Evolutionary conservation across 371 early-diverging fungal genomes (phyloP).

Genomic region (Circinella umbellata): DNA sequence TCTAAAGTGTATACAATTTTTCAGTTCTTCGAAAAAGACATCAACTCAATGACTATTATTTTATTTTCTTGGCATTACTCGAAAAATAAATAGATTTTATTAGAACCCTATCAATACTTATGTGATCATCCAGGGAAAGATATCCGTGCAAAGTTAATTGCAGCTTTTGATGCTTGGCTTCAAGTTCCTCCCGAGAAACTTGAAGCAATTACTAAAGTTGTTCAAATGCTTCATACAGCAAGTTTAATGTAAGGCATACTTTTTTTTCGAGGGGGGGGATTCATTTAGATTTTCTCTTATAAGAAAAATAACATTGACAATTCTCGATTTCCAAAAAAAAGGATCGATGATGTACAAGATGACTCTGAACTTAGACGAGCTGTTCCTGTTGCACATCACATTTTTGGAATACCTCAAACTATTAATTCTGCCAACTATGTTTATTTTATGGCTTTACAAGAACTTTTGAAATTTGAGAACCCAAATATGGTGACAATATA

Average conservation of each 20-base stretch:
- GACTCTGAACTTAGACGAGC: slow-evolving; percentile 88
- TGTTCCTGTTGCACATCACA: slow-evolving; percentile 94
- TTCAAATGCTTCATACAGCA: slow-evolving; percentile 95
- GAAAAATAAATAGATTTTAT: slow-evolving; percentile 51
- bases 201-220: slow-evolving; percentile 76
- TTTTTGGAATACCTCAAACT: slow-evolving; percentile 89
- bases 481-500: slow-evolving; percentile 79
- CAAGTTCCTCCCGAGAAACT: slow-evolving; percentile 75
- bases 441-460: slow-evolving; percentile 89
- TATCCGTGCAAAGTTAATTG: slow-evolving; percentile 86
- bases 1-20: neutral
- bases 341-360: slow-evolving; percentile 97
- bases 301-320: neutral
- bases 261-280: neutral
- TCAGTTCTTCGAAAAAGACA: neutral
- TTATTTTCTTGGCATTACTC: neutral
- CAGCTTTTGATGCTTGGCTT: slow-evolving; percentile 91
- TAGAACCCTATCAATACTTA: slow-evolving; percentile 89
- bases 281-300: neutral
- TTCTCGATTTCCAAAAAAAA: slow-evolving; percentile 20
- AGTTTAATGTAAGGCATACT: slow-evolving; percentile 77
- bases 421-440: slow-evolving; percentile 97
- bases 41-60: neutral
- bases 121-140: slow-evolving; percentile 88
- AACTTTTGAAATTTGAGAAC: slow-evolving; percentile 71